Conservation (phyloP, 2,329 filamentous ascomycete genomes). For the Westerdykella ornata region DNA sequence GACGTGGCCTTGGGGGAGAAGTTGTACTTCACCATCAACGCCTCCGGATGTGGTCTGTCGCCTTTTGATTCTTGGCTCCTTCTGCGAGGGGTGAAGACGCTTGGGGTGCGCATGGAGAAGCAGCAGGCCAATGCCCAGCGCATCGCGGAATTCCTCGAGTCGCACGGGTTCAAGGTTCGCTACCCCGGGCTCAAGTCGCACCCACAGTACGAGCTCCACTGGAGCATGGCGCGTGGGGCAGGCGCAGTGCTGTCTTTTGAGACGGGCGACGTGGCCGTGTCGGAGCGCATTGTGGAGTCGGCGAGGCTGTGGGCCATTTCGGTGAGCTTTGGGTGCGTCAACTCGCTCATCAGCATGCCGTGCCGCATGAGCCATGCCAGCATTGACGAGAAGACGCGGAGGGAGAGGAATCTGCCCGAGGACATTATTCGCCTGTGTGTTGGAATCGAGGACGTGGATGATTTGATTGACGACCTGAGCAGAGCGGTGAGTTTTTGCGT, state of each 20-base stretch:
- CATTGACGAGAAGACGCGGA: conserved; percentile 87
- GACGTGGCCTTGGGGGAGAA: conserved; percentile 74
- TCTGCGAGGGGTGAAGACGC: conserved; percentile 90
- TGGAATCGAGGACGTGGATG: conserved; percentile 87
- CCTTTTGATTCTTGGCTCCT: conserved; percentile 96
- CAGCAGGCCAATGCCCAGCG: conserved; percentile 87
- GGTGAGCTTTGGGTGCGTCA: conserved; percentile 96
- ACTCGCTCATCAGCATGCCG: conserved; percentile 97
- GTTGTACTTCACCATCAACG: conserved; percentile 95
- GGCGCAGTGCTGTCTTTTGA: conserved; percentile 95
- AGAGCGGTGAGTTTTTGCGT: conserved; percentile 86
- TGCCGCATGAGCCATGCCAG: conserved; percentile 99
- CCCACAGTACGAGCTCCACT: conserved; percentile 92
- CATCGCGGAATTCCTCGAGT: conserved; percentile 88
- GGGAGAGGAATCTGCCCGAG: conserved; percentile 70
- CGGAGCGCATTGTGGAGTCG: conserved; percentile 89
- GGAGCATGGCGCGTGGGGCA: conserved; percentile 88
- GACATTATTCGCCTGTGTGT: conserved; percentile 94
- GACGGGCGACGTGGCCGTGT: conserved; percentile 76
- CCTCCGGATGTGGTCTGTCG: conserved; percentile 85
- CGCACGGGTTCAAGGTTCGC: conserved; percentile 85
- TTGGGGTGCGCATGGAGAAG: conserved; percentile 97
- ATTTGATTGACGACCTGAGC: conserved; percentile 87
- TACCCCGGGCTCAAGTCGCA: conserved; percentile 93
- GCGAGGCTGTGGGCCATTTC: conserved; percentile 90